Base-by-base conservation (phyloP, 1,284 basidiomycete species). In the Naganishia sp. region DNA sequence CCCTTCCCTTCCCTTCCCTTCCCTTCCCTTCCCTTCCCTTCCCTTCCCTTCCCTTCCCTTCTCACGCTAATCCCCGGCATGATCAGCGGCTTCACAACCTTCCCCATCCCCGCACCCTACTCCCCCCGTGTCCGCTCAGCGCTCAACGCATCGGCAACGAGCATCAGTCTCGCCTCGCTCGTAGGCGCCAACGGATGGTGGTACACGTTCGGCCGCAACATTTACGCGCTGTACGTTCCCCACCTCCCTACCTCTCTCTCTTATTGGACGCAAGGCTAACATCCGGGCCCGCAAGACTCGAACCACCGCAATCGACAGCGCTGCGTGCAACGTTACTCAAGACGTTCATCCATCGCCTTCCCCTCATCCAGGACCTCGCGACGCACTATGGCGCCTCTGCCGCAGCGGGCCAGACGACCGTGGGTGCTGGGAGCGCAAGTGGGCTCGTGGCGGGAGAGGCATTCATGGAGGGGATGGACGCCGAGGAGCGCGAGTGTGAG, bases 381-480 rank as follows among this genome's bases (percentile, higher is more conserved):
- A 90, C 93, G 68, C 91, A 95, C 79, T 90, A 88, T 32, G 86
- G 88, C 0, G 82, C 90, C 11, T 86, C 86, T 17, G 82, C 83
- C 9, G 49, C 18, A 13, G 6, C 25, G 13, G 49, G 25, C 5
- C 28, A 28, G 3, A 28, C 28, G 28, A 28, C 28, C 28, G 41
- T 23, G 28, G 50, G 56, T n/a, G 78, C 80, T n/a, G 50, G 57
- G 31, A 35, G 57, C 28, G 82, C 83, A 13, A 81, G 81, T 23
- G 84, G 84, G 25, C n/a, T 54, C 25, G 86, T 88, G 67, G 69
- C 80, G 0, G 86, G 90, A 11, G 88, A 90, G 70, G 81, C 84
- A 11, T 94, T 95, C 74, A 83, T 90, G 71, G 91, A 94, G 75
- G 92, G 92, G 0, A 84, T 95, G 71, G 92, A 95, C 68, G 86